Evolutionary conservation across 2,329 filamentous ascomycete genomes (phyloP), one percentile per base, ranked within the genome.

Genomic region (Coniochaeta hoffmannii): DNA sequence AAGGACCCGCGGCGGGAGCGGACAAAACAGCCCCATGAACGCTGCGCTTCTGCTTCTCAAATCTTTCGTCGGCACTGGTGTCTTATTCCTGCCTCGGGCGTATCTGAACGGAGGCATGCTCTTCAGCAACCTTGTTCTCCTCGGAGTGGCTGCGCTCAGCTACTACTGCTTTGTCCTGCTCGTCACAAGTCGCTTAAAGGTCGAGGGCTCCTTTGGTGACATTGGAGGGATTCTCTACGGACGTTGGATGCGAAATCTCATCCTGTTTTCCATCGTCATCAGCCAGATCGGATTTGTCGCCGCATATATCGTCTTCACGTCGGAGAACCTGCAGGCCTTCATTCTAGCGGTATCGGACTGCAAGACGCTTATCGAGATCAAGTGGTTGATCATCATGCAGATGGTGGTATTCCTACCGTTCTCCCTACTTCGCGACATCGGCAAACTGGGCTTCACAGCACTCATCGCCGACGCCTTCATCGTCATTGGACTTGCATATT

Each of bases 161-260:
- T 99, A 96, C 73, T 96, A 97, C 76, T 97, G 92, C 74, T 99
- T 99, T 72, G 91, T 99, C 41, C 79, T 99, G 14, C 81, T 99
- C 31, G 91, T 97, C 59, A 87, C 87, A 57, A 94, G 91, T 1
- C 87, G 94, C 32, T 76, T 96, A 51, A 88, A 84, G 67, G 83
- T 97, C 28, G 87, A 92, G 51, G 91, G 89, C n/a, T 97, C 94
- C 1, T 99, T 97, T 73, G 94, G 94, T 70, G 94, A 97, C 66
- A 96, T 99, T 73, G 94, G 95, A 54, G 91, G 90, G 51, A 85
- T 90, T 50, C 79, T 99, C 15, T 99, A 94, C 68, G 94, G 94
- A 59, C 88, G 86, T 61, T 92, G 88, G 81, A 89, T 99, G 87
- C 84, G 92, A 58, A 86, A 81, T 58, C 75, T 95, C 64, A 97